phyloP scores from a whole-genome alignment of 2,329 filamentous ascomycete species.

The Colletotrichum cuscutae region DNA sequence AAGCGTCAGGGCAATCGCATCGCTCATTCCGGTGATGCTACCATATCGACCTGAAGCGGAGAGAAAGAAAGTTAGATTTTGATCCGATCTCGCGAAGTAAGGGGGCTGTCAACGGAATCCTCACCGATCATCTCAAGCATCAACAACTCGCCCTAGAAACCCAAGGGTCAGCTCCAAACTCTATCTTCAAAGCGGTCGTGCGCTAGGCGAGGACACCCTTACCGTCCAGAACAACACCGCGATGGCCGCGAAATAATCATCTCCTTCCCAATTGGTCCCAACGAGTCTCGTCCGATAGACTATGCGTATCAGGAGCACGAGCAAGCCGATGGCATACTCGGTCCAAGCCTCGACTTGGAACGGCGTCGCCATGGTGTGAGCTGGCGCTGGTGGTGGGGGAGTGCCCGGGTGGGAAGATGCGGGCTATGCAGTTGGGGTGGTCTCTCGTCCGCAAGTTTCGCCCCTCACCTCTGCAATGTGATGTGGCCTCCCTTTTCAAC shows the following conservation, averaged over 20 bases:
- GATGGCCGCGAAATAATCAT: constrained; percentile 53
- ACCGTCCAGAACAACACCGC: constrained; percentile 51
- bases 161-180: neutral
- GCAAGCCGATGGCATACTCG: constrained; percentile 52
- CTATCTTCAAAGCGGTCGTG: neutral
- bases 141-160: neutral
- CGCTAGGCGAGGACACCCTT: constrained; percentile 4
- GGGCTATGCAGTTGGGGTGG: constrained; percentile 23
- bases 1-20: constrained; percentile 34
- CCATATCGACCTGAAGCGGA: constrained; percentile 38
- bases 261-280: constrained; percentile 52
- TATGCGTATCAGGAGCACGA: constrained; percentile 50
- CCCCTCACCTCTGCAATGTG: constrained; percentile 4
- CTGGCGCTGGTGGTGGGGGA: constrained; percentile 2
- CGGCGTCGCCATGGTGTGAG: constrained; percentile 46
- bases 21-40: constrained; percentile 38
- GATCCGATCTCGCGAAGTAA: neutral
- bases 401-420: neutral
- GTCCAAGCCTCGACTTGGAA: constrained; percentile 57
- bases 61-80: constrained; percentile 24
- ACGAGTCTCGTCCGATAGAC: constrained; percentile 50
- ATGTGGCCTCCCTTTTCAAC: constrained; percentile 13
- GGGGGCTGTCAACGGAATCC: neutral
- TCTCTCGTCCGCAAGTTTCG: constrained; percentile 24
- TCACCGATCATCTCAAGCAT: constrained; percentile 28